Conservation (phyloP, 495 filamentous ascomycete species). For the Hyaloscypha variabilis region DNA sequence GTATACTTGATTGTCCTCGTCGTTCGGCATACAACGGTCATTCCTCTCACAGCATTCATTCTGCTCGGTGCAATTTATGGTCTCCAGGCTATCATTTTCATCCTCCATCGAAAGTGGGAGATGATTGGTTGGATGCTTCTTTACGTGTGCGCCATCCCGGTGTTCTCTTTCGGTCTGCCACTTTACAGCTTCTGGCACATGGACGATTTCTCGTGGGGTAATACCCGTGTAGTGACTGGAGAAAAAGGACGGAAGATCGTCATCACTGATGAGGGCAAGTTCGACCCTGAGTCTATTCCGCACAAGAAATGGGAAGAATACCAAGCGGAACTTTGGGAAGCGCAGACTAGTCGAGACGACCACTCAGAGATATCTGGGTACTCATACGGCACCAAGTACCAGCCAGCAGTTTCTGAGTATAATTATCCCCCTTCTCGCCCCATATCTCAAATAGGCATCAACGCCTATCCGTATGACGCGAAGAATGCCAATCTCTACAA, state of each 20-base stretch:
- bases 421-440: conserved; percentile 65
- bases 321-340: conserved; percentile 95
- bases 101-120: conserved; percentile 94
- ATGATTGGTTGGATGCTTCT: conserved; percentile 99
- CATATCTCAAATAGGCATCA: conserved; percentile 69
- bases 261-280: conserved; percentile 97
- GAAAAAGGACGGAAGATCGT: conserved; percentile 91
- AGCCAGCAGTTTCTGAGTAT: conserved; percentile 64
- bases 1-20: conserved; percentile 84
- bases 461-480: conserved; percentile 35
- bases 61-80: conserved; percentile 94
- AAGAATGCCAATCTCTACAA: conserved; percentile 34
- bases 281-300: conserved; percentile 89
- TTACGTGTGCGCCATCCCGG: conserved; percentile 87
- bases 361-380: conserved; percentile 87
- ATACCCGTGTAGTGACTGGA: conserved; percentile 95
- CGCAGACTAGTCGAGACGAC: conserved; percentile 84
- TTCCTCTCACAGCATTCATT: conserved; percentile 85
- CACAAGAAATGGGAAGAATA: conserved; percentile 99
- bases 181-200: conserved; percentile 99
- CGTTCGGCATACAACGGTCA: conserved; percentile 53
- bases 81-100: conserved; percentile 96
- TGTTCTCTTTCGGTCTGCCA: conserved; percentile 89
- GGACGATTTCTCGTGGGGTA: conserved; percentile 99
- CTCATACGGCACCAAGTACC: conserved; percentile 85